Base-by-base conservation (phyloP, 768 basidiomycete species). In the Kwoniella bestiolae region DNA sequence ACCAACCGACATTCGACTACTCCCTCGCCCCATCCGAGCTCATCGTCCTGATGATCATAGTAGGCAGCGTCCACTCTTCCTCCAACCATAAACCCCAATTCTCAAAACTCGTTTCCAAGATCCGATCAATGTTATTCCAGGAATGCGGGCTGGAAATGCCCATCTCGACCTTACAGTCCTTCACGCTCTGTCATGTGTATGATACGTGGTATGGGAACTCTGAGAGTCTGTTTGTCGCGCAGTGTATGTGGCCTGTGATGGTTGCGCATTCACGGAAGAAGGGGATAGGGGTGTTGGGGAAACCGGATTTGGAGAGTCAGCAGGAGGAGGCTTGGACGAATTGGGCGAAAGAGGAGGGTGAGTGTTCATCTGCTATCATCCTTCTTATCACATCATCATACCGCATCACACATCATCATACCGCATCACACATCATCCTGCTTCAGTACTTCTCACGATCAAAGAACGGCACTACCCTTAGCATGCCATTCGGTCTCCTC, bases 321-420 rank as follows among this genome's bases (percentile, higher is more conserved):
- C 63, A 70, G 31, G 70, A 76, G 46, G 70, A 68, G 34, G 69
- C 70, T 3, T 76, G 75, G 75, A 34, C 60, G 5, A 35, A 34
- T 8, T 76, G 75, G 75, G 75, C 75, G 5, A 69, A 74, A 49
- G 75, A 71, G 21, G 75, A 76, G 47, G 74, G 74, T 76, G 55
- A 58, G 72, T 50, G 5, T 9, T 28, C 25, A 51, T 26, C 8
- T n/a, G n/a, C n/a, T n/a, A n/a, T n/a, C n/a, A n/a, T n/a, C n/a
- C n/a, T n/a, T n/a, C n/a, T n/a, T n/a, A n/a, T n/a, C n/a, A n/a
- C n/a, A n/a, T n/a, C n/a, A n/a, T n/a, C n/a, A n/a, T n/a, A n/a
- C n/a, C n/a, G n/a, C n/a, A n/a, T n/a, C n/a, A n/a, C n/a, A n/a
- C n/a, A n/a, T n/a, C n/a, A n/a, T n/a, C n/a, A n/a, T n/a, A n/a